Base-by-base conservation (phyloP, 371 early-diverging fungal species). In the Mortierella sp. region DNA sequence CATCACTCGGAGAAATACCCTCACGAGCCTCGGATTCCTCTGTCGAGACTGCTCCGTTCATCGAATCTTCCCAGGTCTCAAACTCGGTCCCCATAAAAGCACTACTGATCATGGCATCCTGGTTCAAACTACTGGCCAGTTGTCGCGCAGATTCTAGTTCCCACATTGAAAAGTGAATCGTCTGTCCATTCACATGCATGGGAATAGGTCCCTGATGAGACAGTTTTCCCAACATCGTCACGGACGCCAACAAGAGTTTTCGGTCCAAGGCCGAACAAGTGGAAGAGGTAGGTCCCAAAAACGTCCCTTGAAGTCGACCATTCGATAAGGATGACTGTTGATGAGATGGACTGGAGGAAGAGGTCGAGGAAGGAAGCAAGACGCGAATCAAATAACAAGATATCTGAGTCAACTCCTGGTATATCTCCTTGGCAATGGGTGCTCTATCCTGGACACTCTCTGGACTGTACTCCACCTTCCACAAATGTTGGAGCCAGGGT, bases 391-490 rank as follows among this genome's bases (percentile, higher is more conserved):
- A 48, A 12, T 57, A 45, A 15, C 50, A 55, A 4, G 61, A 59
- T 16, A 72, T 45, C 30, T 72, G 79, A 16, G 68, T 50, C 11
- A 72, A 26, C 46, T 77, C 79, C 37, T 64, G 72, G 64, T 72
- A 77, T 61, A 77, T 64, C 16, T 77, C 79, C 56, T 57, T 64
- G 3, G 72, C 79, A 53, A 77, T 52, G 23, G 60, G 71, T 47
- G 60, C 30, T 29, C 9, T 26, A 37, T 3, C 3, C 5, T 37
- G 37, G 9, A 37, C 37, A 9, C 37, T 26, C 16, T 21, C 60
- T 57, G 52, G 72, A 19, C 14, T 46, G 29, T 21, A 57, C 21
- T 76, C 76, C 6, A 64, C 63, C 15, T 72, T 72, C 72, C 79
- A 72, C 47, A 77, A 66, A 18, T 66, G 62, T 29, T 68, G 62